A percentile compares a stretch with the other conserved stretches of the same genome.
phyloP scores from a whole-genome alignment of 805 yeast species.

The Yamadazyma laniorum region DNA sequence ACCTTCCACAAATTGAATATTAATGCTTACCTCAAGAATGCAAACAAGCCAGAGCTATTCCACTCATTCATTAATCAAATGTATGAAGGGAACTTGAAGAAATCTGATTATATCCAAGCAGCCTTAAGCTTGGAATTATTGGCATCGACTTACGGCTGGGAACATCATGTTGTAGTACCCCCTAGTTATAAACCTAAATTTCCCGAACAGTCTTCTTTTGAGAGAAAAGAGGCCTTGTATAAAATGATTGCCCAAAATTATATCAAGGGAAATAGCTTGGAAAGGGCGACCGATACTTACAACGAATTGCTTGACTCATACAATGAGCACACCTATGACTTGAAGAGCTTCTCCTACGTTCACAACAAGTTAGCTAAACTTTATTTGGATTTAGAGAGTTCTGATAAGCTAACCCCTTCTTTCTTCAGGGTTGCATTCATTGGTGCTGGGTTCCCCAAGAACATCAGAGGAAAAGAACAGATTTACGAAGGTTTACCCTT shows the following conservation, averaged over 20 bases:
- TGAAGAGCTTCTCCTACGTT: constrained; percentile 69
- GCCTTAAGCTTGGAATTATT: constrained; percentile 76
- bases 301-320: constrained; percentile 77
- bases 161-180: constrained; percentile 53
- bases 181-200: constrained; percentile 62
- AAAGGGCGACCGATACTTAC: constrained; percentile 75
- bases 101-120: constrained; percentile 72
- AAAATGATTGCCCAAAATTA: constrained; percentile 70
- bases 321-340: constrained; percentile 68
- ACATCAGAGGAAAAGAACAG: constrained; percentile 72
- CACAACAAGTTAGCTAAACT: constrained; percentile 65
- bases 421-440: constrained; percentile 77
- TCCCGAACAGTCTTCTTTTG: constrained; percentile 80
- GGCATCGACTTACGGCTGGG: constrained; percentile 78
- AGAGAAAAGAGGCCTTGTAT: constrained; percentile 70
- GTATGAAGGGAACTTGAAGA: constrained; percentile 60
- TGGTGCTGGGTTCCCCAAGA: constrained; percentile 81
- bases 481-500: constrained; percentile 85
- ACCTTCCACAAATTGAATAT: constrained; percentile 76
- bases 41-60: constrained; percentile 75
- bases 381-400: constrained; percentile 63
- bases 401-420: constrained; percentile 73
- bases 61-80: constrained; percentile 75
- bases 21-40: constrained; percentile 72
- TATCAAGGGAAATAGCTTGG: constrained; percentile 68